phyloP scores from a whole-genome alignment of 371 early-diverging fungal species.

The Blakeslea trispora region DNA sequence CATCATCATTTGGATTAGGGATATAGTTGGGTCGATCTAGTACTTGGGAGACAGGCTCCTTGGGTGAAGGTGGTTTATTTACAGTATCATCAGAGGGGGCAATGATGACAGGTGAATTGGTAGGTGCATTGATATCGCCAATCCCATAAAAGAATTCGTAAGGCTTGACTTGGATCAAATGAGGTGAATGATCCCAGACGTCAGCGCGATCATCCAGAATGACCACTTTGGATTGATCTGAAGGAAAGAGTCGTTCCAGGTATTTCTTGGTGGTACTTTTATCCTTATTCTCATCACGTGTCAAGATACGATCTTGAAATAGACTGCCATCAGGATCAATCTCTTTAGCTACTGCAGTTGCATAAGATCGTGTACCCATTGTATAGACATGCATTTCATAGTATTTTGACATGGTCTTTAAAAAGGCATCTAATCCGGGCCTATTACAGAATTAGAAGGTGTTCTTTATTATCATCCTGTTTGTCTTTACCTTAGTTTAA shows the following conservation, averaged over 20 bases:
- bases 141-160: constrained; percentile 92
- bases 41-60: too few relatives aligned
- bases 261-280: constrained; percentile 83
- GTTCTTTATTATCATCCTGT: neutral
- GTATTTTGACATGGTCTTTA: constrained; percentile 63
- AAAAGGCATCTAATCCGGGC: constrained; percentile 82
- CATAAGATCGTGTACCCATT: constrained; percentile 98
- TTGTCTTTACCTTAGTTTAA: constrained; percentile 72
- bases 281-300: constrained; percentile 85
- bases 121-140: constrained; percentile 93
- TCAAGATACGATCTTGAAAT: constrained; percentile 92
- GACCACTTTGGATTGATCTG: constrained; percentile 95
- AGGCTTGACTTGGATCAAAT: constrained; percentile 85
- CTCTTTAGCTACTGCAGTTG: constrained; percentile 82
- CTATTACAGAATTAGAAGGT: constrained; percentile 25
- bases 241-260: constrained; percentile 91
- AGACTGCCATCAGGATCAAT: constrained; percentile 84
- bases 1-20: constrained; percentile 40
- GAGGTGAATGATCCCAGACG: constrained; percentile 94
- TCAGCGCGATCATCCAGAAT: constrained; percentile 98
- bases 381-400: constrained; percentile 99
- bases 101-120: constrained; percentile 60
- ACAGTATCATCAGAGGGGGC: neutral
- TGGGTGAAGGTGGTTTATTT: neutral
- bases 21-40: constrained; percentile 16